A percentile compares a stretch with the other conserved stretches of the same genome.
These are phyloP conservation scores for Irpex sp. DNA, from an alignment of 1,284 basidiomycete genomes.

Conservation along the genomic window DNA sequence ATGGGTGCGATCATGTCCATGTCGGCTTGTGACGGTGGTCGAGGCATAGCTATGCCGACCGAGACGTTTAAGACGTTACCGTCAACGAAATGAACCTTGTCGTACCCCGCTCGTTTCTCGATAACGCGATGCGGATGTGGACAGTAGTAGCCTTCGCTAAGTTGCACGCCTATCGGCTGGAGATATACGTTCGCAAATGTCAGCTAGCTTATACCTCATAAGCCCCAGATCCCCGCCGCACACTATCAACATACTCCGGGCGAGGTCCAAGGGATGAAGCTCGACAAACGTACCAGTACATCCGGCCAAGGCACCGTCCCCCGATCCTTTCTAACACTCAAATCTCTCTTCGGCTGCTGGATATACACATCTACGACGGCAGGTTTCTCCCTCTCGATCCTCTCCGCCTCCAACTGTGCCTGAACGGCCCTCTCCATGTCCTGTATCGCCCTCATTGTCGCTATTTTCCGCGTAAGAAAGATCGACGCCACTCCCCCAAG, in stretches of 20 bases:
- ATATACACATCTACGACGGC: constrained; percentile 10
- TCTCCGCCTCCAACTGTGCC: constrained; percentile 2
- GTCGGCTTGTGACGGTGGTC: background rate
- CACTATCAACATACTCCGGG: background rate
- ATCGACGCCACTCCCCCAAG: constrained; percentile 11
- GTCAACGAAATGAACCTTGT: constrained; percentile 3
- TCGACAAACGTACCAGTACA: constrained; percentile 7
- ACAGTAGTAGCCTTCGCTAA: background rate
- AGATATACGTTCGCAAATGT: background rate
- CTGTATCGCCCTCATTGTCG: constrained; percentile 1
- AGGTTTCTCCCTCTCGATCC: constrained; percentile 4
- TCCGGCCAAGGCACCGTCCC: constrained; percentile 2
- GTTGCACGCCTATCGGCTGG: background rate
- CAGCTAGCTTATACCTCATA: background rate
- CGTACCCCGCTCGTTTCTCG: constrained; percentile 8
- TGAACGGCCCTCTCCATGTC: constrained; percentile 5
- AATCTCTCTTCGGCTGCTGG: constrained; percentile 1
- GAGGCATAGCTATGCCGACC: constrained; percentile 10
- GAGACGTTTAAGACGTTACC: constrained; percentile 8
- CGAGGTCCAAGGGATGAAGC: background rate
- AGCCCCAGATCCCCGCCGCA: background rate
- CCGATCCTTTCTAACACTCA: background rate
- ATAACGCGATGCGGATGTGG: constrained; percentile 10
- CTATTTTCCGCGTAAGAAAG: constrained; percentile 8
- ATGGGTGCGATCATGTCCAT: background rate